A percentile compares a stretch with the other conserved stretches of the same genome.
These are phyloP conservation scores for Rhynchospora pubera DNA, from an alignment of 176 grass and related monocot species.

Conservation along the genomic window DNA sequence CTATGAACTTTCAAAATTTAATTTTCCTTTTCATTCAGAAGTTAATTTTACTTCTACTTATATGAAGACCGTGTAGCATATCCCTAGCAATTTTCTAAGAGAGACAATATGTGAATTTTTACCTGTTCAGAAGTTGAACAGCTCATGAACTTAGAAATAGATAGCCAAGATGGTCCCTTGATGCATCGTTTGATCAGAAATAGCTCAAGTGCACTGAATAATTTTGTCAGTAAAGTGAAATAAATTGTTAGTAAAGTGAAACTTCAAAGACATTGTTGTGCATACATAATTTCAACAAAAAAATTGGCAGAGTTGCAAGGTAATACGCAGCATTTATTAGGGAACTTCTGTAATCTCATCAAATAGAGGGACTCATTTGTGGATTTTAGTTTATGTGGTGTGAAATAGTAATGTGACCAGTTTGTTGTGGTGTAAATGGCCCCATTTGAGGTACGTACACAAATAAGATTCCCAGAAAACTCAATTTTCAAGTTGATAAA, in stretches of 20 bases:
- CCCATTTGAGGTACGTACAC: not conserved
- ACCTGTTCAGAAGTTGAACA: slow-evolving; percentile 53
- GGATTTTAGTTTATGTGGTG: not conserved
- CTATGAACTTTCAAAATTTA: too few relatives aligned
- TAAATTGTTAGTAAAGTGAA: not conserved
- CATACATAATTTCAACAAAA: not conserved
- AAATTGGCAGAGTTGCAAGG: not conserved
- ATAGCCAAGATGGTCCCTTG: slow-evolving; percentile 90
- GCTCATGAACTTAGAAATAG: slow-evolving; percentile 61
- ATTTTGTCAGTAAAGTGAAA: too few relatives aligned
- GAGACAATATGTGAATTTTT: not conserved
- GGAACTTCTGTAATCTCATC: not conserved
- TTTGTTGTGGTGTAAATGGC: not conserved
- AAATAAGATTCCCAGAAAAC: not conserved
- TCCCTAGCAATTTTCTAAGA: slow-evolving; percentile 7
- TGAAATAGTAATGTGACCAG: not conserved
- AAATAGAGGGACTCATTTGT: not conserved
- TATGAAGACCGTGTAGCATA: not conserved
- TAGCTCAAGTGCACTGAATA: slow-evolving; percentile 74
- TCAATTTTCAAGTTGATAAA: not conserved
- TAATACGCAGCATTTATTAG: not conserved
- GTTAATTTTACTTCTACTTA: not conserved
- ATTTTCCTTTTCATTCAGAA: not conserved
- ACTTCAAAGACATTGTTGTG: slow-evolving; percentile 14
- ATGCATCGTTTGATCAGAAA: slow-evolving; percentile 95